Evolutionary conservation across 2,329 filamentous ascomycete genomes (phyloP).

Genomic region (Podosphaera aphanis): DNA sequence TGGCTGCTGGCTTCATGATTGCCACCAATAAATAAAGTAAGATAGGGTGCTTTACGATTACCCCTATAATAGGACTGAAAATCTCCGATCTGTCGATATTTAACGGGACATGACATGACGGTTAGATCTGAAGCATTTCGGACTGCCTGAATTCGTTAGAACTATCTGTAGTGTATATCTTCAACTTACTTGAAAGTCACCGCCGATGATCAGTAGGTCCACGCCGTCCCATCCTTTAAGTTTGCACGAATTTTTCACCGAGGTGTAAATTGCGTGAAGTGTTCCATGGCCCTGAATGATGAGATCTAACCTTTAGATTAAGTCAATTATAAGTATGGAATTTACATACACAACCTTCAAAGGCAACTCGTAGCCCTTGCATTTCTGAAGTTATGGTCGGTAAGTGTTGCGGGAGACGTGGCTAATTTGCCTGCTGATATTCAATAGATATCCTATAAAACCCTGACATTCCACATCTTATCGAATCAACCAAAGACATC

Average conservation of each 20-base stretch:
- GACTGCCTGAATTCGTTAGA: conserved; percentile 33
- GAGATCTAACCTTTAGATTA: background rate
- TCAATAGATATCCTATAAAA: no score
- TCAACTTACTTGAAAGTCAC: conserved; percentile 60
- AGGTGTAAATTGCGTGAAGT: conserved; percentile 74
- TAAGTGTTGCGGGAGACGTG: no score
- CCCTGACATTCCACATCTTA: conserved; percentile 29
- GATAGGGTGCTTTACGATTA: conserved; percentile 49
- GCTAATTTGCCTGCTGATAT: no score
- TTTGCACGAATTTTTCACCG: conserved; percentile 44
- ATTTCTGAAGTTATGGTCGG: conserved; percentile 3
- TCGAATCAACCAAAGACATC: conserved; percentile 27
- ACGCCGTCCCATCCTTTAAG: conserved; percentile 56
- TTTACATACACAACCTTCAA: conserved; percentile 61
- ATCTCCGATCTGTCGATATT: conserved; percentile 73
- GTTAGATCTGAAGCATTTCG: conserved; percentile 74
- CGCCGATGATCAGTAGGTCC: conserved; percentile 81
- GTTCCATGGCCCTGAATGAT: conserved; percentile 58
- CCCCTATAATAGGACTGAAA: conserved; percentile 91
- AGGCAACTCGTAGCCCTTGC: conserved; percentile 45
- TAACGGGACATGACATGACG: conserved; percentile 70
- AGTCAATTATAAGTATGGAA: background rate
- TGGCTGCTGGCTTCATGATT: conserved; percentile 90
- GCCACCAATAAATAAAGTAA: conserved; percentile 79
- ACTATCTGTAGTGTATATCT: background rate